Conservation (phyloP, 805 yeast genomes). For the Myxozyma nipponensis region DNA sequence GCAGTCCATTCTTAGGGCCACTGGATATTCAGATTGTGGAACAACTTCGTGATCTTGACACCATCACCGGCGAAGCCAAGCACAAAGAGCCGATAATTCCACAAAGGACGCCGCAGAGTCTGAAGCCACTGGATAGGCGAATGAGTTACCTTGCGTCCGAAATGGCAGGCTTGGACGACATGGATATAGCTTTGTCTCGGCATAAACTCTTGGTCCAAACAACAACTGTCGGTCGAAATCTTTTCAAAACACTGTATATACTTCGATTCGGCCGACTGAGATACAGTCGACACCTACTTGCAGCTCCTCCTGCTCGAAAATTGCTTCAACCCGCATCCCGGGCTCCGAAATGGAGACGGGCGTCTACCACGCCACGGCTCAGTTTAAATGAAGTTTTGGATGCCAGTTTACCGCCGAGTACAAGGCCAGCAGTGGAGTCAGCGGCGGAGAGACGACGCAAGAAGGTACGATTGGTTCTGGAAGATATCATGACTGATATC, state of each 20-base stretch:
- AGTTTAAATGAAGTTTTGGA: neutral
- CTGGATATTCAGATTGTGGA: neutral
- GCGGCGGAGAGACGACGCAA: neutral
- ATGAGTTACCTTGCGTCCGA: neutral
- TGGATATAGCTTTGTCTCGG: neutral
- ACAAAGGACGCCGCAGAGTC: neutral
- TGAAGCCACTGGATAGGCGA: neutral
- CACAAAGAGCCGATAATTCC: neutral
- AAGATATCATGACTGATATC: neutral
- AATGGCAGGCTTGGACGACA: neutral
- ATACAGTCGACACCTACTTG: neutral
- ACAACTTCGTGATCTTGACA: neutral
- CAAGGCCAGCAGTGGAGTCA: neutral
- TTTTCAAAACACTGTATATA: neutral
- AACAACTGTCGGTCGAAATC: neutral
- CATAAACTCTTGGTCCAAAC: neutral
- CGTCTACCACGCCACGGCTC: neutral
- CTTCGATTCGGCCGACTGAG: neutral
- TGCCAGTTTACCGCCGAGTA: neutral
- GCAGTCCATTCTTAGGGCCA: too few species aligned
- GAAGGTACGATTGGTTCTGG: neutral
- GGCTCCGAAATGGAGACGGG: neutral
- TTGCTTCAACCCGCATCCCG: neutral
- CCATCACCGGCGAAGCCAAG: neutral
- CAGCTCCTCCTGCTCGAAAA: neutral